phyloP scores from a whole-genome alignment of 148 eudicot species.

The Heliamphora exappendiculata region DNA sequence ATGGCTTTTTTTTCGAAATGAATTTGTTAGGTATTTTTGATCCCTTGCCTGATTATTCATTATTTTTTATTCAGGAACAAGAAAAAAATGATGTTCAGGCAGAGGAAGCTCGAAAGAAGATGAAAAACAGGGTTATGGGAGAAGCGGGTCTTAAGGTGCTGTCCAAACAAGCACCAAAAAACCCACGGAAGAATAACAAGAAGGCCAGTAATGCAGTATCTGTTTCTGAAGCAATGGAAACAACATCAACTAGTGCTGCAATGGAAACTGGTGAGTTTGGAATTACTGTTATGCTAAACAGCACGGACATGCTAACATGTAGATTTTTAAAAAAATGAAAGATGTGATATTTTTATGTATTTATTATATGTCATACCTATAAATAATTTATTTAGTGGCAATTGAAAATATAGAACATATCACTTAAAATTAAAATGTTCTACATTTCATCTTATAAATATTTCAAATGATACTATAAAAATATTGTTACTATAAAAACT shows the following conservation, averaged over 20 bases:
- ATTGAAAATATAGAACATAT: too few relatives aligned
- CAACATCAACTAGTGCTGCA: slow-evolving; percentile 17
- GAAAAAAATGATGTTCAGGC: slow-evolving; percentile 41
- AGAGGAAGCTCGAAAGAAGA: slow-evolving; percentile 22
- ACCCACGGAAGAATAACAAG: slow-evolving; percentile 40
- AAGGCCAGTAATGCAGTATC: slow-evolving; percentile 39
- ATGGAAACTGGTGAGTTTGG: slow-evolving; percentile 51
- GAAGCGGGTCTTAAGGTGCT: slow-evolving; percentile 23
- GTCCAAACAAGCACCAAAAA: slow-evolving; percentile 28
- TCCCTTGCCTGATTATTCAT: background rate
- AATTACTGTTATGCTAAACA: background rate
- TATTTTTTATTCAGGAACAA: slow-evolving; percentile 42
- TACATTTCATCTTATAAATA: too few relatives aligned
- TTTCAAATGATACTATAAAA: too few relatives aligned
- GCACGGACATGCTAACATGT: background rate
- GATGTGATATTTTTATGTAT: too few relatives aligned
- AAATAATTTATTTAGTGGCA: too few relatives aligned
- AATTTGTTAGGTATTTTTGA: background rate
- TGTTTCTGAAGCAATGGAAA: slow-evolving; percentile 23
- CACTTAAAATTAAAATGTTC: too few relatives aligned
- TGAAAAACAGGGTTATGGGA: slow-evolving; percentile 11
- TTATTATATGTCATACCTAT: too few relatives aligned
- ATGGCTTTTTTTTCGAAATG: background rate
- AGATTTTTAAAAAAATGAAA: too few relatives aligned
- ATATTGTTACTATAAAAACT: too few relatives aligned